phyloP scores from a whole-genome alignment of 768 basidiomycete genomes.

The Holtermanniella nyarrowii region DNA sequence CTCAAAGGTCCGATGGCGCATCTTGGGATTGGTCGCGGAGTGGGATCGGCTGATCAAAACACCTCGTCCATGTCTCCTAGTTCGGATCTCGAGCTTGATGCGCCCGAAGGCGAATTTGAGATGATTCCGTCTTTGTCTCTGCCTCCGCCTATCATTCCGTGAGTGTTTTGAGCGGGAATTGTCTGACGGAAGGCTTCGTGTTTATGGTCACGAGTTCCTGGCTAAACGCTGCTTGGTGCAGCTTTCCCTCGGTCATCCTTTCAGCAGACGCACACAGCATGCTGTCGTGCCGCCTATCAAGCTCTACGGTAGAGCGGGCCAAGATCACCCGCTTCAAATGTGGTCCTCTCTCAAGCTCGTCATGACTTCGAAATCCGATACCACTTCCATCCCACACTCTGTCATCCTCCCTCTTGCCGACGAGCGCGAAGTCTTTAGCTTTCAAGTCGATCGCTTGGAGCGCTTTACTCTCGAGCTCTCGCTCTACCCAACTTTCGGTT shows the following conservation, averaged over 20 bases:
- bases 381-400: conserved; percentile 77
- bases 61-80: conserved; percentile 32
- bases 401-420: conserved; percentile 74
- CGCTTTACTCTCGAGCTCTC: conserved; percentile 79
- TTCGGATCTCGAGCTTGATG: conserved; percentile 45
- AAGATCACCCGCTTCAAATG: conserved; percentile 36
- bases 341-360: conserved; percentile 81
- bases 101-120: conserved; percentile 59
- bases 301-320: conserved; percentile 47
- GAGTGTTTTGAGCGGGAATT: conserved; percentile 22
- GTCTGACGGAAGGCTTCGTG: conserved; percentile 48
- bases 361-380: conserved; percentile 77
- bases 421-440: conserved; percentile 60
- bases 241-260: conserved; percentile 63
- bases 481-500: conserved; percentile 93
- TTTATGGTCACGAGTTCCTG: conserved; percentile 81
- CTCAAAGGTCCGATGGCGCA: conserved; percentile 27
- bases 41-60: conserved; percentile 33
- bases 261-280: conserved; percentile 42
- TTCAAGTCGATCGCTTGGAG: conserved; percentile 69
- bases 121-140: conserved; percentile 87
- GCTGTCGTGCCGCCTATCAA: conserved; percentile 41
- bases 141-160: conserved; percentile 96
- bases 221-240: conserved; percentile 78
- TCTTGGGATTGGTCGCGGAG: conserved; percentile 25